Evolutionary conservation across 1,284 basidiomycete genomes (phyloP), one percentile per base, ranked within the genome.

Genomic region (Anthracocystis panici-leucophaei): DNA sequence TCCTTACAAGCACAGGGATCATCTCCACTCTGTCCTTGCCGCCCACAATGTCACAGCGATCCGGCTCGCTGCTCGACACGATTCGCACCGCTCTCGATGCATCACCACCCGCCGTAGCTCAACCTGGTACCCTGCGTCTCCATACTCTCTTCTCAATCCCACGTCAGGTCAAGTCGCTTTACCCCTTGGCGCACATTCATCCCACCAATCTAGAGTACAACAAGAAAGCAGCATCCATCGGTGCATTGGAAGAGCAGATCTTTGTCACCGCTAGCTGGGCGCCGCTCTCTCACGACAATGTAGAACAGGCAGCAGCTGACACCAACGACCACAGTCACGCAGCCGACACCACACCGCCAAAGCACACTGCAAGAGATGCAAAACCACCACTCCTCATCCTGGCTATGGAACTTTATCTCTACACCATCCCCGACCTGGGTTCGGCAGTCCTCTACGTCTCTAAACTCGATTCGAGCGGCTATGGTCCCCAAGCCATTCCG

Each of bases 381-480:
- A 48, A n/a, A 18, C 49, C 62, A 18, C 69, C 73, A 3, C 23
- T 75, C 49, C 86, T 93, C 18, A 90, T 93, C 29, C 89, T 91
- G 8, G 96, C 91, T 1, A 89, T 98, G 70, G 94, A 96, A 81
- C 92, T 91, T 0, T 89, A 88, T 60, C 86, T 97, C 33, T 97
- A 94, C 88, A 90, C 90, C 48, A 82, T 93, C 52, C 91, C 92
- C 5, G 79, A 89, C 2, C 91, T 91, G 2, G 89, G 88, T 2
- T 89, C 89, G 59, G 91, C 90, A 1, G 89, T 99, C 38, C 87
- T 99, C 23, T 97, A 98, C 86, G 89, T 98, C 50, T 93, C 93
- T 54, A 99, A 99, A 86, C 91, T 97, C 60, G 97, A 98, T 85
- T 91, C 94, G 14, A 94, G 94, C 0, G 95, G 95, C 0, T 93